Percentiles rank a stretch among this genome's conserved stretches.
These are phyloP conservation scores for Pleurotus tuber-regium DNA, from an alignment of 768 basidiomycete species.

Conservation along the genomic window DNA sequence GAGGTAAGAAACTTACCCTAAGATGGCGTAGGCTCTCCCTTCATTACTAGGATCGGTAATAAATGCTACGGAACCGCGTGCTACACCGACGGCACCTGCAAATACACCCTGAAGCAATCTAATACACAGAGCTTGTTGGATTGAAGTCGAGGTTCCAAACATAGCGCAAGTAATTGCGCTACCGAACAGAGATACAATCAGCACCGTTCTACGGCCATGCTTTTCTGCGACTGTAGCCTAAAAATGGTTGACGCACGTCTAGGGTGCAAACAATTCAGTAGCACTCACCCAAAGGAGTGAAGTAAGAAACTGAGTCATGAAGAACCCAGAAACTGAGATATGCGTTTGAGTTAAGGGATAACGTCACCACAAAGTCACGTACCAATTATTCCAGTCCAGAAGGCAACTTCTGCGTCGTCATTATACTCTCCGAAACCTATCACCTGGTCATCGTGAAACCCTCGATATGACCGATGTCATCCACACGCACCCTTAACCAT, in stretches of 20 bases:
- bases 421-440: constrained; percentile 67
- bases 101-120: constrained; percentile 91
- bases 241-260: constrained; percentile 15
- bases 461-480: neutral
- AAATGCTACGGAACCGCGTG: constrained; percentile 81
- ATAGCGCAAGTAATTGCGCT: constrained; percentile 74
- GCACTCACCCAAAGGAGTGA: constrained; percentile 82
- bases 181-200: constrained; percentile 83
- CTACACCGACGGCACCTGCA: constrained; percentile 92
- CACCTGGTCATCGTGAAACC: constrained; percentile 9
- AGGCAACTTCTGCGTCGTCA: constrained; percentile 84
- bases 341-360: constrained; percentile 14
- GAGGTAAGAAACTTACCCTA: constrained; percentile 53
- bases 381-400: constrained; percentile 87
- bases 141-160: constrained; percentile 74
- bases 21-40: constrained; percentile 89
- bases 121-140: constrained; percentile 80
- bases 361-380: constrained; percentile 17
- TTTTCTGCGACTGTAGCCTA: constrained; percentile 92
- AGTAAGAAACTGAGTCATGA: constrained; percentile 94
- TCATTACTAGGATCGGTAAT: constrained; percentile 93
- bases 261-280: constrained; percentile 4
- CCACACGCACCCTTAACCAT: constrained; percentile 78
- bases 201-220: constrained; percentile 83
- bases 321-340: constrained; percentile 72